phyloP scores from a whole-genome alignment of 805 yeast genomes.

The Jamesozyma gamospora region DNA sequence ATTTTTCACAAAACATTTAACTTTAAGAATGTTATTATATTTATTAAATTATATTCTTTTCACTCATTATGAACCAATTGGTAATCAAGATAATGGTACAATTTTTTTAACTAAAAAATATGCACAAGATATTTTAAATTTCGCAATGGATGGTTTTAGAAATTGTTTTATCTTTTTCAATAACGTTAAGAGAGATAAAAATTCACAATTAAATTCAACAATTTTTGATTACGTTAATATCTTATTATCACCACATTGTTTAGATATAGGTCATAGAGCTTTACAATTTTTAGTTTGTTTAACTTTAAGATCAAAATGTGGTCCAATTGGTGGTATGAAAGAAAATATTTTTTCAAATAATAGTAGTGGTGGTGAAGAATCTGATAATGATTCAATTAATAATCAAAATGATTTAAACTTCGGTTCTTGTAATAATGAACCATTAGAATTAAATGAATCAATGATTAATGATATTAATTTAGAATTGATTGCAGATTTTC shows the following conservation, averaged over 20 bases:
- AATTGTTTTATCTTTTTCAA: constrained; percentile 35
- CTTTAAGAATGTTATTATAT: constrained; percentile 40
- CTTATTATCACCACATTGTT: constrained; percentile 38
- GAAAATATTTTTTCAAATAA: constrained; percentile 20
- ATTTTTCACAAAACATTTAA: constrained; percentile 32
- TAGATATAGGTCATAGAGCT: constrained; percentile 47
- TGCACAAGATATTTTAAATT: constrained; percentile 35
- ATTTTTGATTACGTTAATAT: constrained; percentile 35
- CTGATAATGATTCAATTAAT: constrained; percentile 8
- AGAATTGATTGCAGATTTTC: constrained; percentile 31
- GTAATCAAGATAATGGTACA: constrained; percentile 29
- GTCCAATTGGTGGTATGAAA: constrained; percentile 31
- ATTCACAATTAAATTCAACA: constrained; percentile 29
- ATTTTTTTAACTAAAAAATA: constrained; percentile 30
- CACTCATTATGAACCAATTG: constrained; percentile 36
- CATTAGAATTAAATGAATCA: constrained; percentile 18
- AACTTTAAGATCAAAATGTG: constrained; percentile 39
- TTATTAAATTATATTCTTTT: constrained; percentile 41
- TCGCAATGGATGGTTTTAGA: constrained; percentile 36
- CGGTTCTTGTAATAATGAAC: constrained; percentile 6
- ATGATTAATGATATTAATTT: constrained; percentile 23
- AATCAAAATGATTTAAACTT: constrained; percentile 3
- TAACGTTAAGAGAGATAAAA: constrained; percentile 19
- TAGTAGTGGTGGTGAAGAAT: constrained; percentile 24
- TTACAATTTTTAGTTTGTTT: constrained; percentile 49